These are phyloP conservation scores for Penicillium capsulatum DNA, from an alignment of 2,329 filamentous ascomycete genomes.

Conservation along the genomic window DNA sequence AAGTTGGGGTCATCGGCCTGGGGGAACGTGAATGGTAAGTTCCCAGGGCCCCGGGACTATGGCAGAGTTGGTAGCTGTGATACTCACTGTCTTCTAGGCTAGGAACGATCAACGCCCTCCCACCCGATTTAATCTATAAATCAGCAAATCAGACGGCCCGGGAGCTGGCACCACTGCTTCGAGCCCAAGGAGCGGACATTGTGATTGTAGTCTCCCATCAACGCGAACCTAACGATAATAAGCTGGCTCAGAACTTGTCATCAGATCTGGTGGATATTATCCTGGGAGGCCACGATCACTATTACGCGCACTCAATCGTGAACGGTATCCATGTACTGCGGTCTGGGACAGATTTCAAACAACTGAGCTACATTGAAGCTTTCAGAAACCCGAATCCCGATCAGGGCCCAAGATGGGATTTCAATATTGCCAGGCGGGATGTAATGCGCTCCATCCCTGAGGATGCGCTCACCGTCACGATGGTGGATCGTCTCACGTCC, in stretches of 20 bases:
- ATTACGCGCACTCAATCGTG: conserved; percentile 71
- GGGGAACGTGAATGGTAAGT: conserved; percentile 74
- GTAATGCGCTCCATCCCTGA: conserved; percentile 64
- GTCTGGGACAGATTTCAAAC: conserved; percentile 87
- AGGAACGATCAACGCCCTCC: conserved; percentile 80
- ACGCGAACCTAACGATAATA: conserved; percentile 84
- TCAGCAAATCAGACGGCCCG: conserved; percentile 72
- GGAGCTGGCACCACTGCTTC: conserved; percentile 68
- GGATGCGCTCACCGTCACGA: conserved; percentile 56
- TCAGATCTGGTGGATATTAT: conserved; percentile 77
- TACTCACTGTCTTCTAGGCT: conserved; percentile 46
- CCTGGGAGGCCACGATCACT: conserved; percentile 85
- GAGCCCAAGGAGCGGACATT: conserved; percentile 74
- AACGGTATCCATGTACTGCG: conserved; percentile 80
- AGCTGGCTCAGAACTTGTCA: conserved; percentile 68
- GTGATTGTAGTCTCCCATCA: conserved; percentile 80
- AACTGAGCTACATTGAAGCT: conserved; percentile 81
- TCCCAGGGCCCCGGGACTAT: neutral
- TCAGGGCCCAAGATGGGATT: conserved; percentile 62
- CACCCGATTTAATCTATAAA: conserved; percentile 75
- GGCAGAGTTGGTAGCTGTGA: neutral
- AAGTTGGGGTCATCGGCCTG: conserved; percentile 78
- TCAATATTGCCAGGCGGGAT: conserved; percentile 72
- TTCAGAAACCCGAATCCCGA: conserved; percentile 53
- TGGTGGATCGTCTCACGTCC: conserved; percentile 66